Conservation (phyloP, 768 basidiomycete genomes). For the Psilocybe cyanescens region DNA sequence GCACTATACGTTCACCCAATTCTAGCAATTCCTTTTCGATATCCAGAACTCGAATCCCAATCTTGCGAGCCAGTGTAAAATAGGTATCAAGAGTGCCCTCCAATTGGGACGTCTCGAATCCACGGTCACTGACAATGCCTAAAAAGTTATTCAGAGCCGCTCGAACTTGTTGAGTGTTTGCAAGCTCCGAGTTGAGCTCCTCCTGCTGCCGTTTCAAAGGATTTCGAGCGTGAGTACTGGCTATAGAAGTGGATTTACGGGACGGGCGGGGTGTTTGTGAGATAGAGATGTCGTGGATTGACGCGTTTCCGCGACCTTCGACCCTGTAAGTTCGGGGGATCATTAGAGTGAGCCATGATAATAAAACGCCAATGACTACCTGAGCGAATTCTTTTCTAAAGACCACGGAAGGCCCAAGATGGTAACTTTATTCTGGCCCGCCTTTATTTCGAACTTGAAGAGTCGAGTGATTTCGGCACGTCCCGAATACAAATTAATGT, state of each 20-base stretch:
- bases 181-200: slow-evolving; percentile 24
- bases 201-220: slow-evolving; percentile 22
- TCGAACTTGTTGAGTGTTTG: slow-evolving; percentile 26
- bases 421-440: slow-evolving; percentile 36
- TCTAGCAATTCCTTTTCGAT: slow-evolving; percentile 26
- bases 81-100: slow-evolving; percentile 28
- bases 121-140: slow-evolving; percentile 27
- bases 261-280: slow-evolving; percentile 10
- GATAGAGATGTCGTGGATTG: slow-evolving; percentile 36
- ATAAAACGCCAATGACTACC: slow-evolving; percentile 20
- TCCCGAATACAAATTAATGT: slow-evolving; percentile 38
- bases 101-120: slow-evolving; percentile 26
- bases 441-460: slow-evolving; percentile 33
- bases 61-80: slow-evolving; percentile 24
- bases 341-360: neutral
- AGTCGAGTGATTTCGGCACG: slow-evolving; percentile 38
- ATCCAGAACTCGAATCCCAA: slow-evolving; percentile 29
- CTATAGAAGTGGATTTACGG: slow-evolving; percentile 13
- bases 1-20: neutral
- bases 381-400: slow-evolving; percentile 32
- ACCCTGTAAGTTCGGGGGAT: slow-evolving; percentile 27
- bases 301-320: slow-evolving; percentile 41
- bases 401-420: slow-evolving; percentile 34
- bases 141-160: slow-evolving; percentile 33
- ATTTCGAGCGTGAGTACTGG: slow-evolving; percentile 2